Evolutionary conservation across 306 rosid genomes (phyloP).

Genomic region (Fragaria iinumae): DNA sequence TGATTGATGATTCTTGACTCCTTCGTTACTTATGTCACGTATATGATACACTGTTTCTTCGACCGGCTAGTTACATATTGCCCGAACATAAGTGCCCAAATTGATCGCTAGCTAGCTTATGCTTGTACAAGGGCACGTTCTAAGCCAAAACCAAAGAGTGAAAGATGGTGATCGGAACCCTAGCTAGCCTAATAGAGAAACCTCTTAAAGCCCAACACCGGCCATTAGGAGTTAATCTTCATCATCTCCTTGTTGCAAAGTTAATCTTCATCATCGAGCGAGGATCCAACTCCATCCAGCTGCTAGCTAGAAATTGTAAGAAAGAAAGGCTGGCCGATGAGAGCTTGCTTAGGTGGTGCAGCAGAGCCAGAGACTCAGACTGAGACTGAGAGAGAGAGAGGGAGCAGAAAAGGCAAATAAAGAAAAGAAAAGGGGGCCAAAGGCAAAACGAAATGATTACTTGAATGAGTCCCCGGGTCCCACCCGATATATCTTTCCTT

Average conservation of each 20-base stretch:
- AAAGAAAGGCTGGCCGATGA: neutral
- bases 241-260: neutral
- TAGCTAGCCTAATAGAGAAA: neutral
- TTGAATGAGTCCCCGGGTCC: slow-evolving; percentile 65
- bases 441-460: slow-evolving; percentile 73
- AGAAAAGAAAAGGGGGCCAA: slow-evolving; percentile 40
- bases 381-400: too few species aligned
- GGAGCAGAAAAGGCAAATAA: neutral
- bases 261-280: neutral
- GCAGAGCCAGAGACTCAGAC: neutral
- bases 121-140: neutral
- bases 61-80: neutral
- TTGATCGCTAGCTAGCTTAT: neutral
- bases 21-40: too few species aligned
- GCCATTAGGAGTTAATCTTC: neutral
- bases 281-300: slow-evolving; percentile 9
- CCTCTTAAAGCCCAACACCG: neutral
- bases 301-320: neutral
- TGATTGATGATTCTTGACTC: too few species aligned
- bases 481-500: slow-evolving; percentile 55
- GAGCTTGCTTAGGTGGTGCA: neutral
- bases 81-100: neutral
- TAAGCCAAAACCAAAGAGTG: neutral
- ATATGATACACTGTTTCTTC: too few species aligned
- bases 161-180: neutral